A percentile compares a stretch with the other conserved stretches of the same genome.
Evolutionary conservation across 768 basidiomycete genomes (phyloP).

Genomic region (Sporobolomyces roseus): DNA sequence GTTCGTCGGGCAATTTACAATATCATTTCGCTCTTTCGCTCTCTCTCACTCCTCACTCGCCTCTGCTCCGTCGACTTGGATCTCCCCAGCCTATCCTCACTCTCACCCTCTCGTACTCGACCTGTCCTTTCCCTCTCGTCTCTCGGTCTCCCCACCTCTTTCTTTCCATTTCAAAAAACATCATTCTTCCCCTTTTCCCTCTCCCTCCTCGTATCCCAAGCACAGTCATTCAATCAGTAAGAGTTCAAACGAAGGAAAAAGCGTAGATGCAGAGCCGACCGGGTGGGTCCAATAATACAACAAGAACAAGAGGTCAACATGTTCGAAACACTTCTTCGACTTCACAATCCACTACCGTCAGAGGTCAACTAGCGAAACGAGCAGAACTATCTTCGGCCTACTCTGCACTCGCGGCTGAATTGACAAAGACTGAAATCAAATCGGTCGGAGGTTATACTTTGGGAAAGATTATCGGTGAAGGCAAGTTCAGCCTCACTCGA

Average conservation of each 20-base stretch:
- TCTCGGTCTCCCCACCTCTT: background rate
- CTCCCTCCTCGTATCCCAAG: background rate
- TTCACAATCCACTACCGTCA: background rate
- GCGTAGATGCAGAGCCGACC: background rate
- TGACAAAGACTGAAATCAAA: slow-evolving; percentile 48
- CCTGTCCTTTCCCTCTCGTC: background rate
- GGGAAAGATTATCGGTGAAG: slow-evolving; percentile 51
- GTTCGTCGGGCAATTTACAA: too few relatives aligned
- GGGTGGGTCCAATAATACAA: slow-evolving; percentile 1
- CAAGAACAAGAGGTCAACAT: slow-evolving; percentile 3
- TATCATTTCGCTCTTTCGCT: too few relatives aligned
- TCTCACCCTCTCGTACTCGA: too few relatives aligned
- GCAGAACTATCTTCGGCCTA: slow-evolving; percentile 50
- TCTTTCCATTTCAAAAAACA: background rate
- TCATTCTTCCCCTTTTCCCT: background rate
- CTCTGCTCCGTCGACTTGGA: too few relatives aligned
- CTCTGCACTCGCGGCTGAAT: slow-evolving; percentile 50
- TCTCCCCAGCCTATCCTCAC: too few relatives aligned
- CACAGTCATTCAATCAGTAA: too few relatives aligned
- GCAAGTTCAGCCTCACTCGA: slow-evolving; percentile 37
- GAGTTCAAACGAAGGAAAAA: too few relatives aligned
- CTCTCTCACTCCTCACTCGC: too few relatives aligned
- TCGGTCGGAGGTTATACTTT: slow-evolving; percentile 51
- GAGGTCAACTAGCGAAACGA: too few relatives aligned
- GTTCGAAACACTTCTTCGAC: too few relatives aligned